phyloP scores from a whole-genome alignment of 768 basidiomycete genomes.

The Dioszegia hungarica region DNA sequence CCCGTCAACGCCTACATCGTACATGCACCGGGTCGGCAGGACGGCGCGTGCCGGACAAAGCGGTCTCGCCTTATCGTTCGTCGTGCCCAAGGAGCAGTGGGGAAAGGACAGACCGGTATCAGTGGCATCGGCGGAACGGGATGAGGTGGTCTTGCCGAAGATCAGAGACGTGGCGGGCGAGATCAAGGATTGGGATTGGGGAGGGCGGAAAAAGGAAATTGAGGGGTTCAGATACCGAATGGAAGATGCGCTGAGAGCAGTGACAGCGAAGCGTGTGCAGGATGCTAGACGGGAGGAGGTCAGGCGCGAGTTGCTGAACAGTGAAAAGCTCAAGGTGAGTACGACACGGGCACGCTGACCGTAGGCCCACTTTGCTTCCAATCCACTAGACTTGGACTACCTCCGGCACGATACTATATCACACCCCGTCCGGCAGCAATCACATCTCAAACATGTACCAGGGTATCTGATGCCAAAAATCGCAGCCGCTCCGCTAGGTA shows the following conservation, averaged over 20 bases:
- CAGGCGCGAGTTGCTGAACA: constrained; percentile 87
- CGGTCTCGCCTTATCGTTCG: constrained; percentile 84
- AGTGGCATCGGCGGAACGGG: constrained; percentile 64
- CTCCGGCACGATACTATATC: constrained; percentile 90
- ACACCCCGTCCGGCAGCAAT: constrained; percentile 79
- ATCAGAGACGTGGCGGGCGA: constrained; percentile 60
- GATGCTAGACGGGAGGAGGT: constrained; percentile 93
- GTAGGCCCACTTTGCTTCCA: constrained; percentile 96
- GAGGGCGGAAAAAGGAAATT: constrained; percentile 79
- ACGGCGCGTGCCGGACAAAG: constrained; percentile 93
- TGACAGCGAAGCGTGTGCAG: constrained; percentile 76
- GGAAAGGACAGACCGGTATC: constrained; percentile 58
- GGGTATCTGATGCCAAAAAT: constrained; percentile 84
- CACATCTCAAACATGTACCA: constrained; percentile 94
- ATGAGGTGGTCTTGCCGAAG: constrained; percentile 69
- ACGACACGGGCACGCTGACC: background rate
- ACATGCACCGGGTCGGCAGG: constrained; percentile 91
- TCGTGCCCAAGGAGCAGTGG: constrained; percentile 56
- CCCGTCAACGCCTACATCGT: constrained; percentile 77
- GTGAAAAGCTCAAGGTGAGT: constrained; percentile 88
- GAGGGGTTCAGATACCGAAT: constrained; percentile 97
- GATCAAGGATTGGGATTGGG: constrained; percentile 87
- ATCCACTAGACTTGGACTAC: constrained; percentile 86
- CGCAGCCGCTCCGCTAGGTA: constrained; percentile 52
- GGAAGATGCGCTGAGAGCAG: constrained; percentile 88